phyloP scores from a whole-genome alignment of 2,329 filamentous ascomycete genomes.

The Diaporthe vaccinii region DNA sequence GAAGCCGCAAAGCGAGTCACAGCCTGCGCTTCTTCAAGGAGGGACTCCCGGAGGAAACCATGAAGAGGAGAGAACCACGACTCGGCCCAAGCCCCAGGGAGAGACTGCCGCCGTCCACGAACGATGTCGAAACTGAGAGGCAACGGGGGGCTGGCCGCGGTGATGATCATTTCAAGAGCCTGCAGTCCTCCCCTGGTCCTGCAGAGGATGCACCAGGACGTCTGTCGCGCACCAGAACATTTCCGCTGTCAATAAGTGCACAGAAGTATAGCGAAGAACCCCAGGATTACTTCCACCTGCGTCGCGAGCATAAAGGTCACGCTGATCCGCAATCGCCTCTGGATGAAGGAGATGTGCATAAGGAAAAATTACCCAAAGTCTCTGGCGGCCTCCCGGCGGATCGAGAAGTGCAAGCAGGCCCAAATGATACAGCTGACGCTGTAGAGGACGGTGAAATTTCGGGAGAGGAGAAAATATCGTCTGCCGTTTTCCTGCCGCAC shows the following conservation, averaged over 20 bases:
- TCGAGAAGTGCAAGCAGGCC: conserved; percentile 28
- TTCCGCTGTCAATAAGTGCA: conserved; percentile 40
- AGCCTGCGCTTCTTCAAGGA: conserved; percentile 77
- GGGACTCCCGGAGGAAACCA: conserved; percentile 71
- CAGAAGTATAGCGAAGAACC: conserved; percentile 37
- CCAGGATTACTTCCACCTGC: conserved; percentile 46
- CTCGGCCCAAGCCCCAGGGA: conserved; percentile 52
- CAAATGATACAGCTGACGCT: conserved; percentile 48
- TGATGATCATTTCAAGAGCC: conserved; percentile 40
- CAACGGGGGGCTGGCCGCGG: conserved; percentile 42
- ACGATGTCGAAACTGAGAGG: conserved; percentile 42
- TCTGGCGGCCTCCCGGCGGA: conserved; percentile 34
- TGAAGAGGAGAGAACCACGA: conserved; percentile 64
- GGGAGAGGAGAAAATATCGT: conserved; percentile 88
- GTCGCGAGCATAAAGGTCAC: conserved; percentile 18
- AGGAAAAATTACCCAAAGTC: conserved; percentile 35
- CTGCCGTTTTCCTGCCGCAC: conserved; percentile 85
- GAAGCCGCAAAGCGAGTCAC: conserved; percentile 77
- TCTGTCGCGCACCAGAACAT: conserved; percentile 43
- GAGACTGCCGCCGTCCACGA: conserved; percentile 54
- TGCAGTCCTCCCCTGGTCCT: conserved; percentile 45
- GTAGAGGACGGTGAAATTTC: conserved; percentile 71
- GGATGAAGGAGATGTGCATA: conserved; percentile 8
- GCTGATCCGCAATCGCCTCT: conserved; percentile 15
- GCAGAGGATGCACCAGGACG: conserved; percentile 45